Evolutionary conservation across 2,329 filamentous ascomycete species (phyloP).

Genomic region (Diaporthe sp.): DNA sequence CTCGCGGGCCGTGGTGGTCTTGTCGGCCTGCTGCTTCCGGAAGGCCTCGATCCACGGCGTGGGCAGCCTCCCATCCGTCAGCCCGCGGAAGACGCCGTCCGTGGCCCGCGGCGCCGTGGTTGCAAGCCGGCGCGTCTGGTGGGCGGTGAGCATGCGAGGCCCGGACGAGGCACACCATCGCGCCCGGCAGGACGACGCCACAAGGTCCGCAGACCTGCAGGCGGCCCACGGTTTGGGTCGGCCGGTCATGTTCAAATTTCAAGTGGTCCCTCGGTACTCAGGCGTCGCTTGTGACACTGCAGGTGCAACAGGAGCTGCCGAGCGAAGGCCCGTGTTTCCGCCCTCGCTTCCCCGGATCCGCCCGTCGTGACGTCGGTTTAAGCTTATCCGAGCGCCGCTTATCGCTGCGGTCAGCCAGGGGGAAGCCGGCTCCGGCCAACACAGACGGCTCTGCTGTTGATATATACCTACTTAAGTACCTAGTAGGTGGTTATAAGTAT

Average conservation of each 20-base stretch:
- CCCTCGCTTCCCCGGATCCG: not conserved
- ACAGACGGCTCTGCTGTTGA: not conserved
- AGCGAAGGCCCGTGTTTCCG: not conserved
- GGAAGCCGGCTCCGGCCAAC: not conserved
- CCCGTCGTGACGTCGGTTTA: constrained; percentile 9
- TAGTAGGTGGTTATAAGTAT: not conserved
- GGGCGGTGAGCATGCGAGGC: not conserved
- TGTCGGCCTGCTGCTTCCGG: constrained; percentile 64
- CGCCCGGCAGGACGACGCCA: not conserved
- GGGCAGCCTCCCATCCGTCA: constrained; percentile 52
- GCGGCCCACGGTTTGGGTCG: constrained; percentile 5
- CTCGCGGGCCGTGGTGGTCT: constrained; percentile 47
- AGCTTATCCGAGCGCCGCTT: constrained; percentile 21
- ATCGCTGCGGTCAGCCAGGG: not conserved
- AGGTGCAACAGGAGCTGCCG: not conserved
- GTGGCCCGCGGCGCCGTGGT: constrained; percentile 47
- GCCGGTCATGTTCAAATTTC: not conserved
- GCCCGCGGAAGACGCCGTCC: constrained; percentile 55
- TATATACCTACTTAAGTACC: too few relatives aligned
- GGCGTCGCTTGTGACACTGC: not conserved
- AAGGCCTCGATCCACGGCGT: constrained; percentile 80
- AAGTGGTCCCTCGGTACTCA: not conserved
- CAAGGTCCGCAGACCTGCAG: not conserved
- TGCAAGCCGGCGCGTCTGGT: constrained; percentile 44
- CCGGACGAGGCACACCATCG: not conserved